Percentiles rank a stretch among this genome's conserved stretches.
phyloP scores from a whole-genome alignment of 768 basidiomycete species.

The Clavulina sp. region DNA sequence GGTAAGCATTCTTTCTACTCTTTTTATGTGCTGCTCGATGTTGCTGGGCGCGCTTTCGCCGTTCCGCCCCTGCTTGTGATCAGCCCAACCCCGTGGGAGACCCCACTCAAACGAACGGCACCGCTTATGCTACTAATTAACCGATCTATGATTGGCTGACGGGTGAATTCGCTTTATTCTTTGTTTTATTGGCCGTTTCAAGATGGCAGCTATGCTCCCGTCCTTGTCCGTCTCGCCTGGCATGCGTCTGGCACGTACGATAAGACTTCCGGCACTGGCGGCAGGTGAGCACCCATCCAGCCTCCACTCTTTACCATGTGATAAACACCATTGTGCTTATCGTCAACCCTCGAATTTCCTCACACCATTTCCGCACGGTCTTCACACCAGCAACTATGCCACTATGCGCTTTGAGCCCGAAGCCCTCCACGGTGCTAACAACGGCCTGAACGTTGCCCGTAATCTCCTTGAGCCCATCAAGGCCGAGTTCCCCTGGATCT shows the following conservation, averaged over 20 bases:
- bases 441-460: slow-evolving; percentile 67
- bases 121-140: too few relatives aligned
- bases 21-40: too few relatives aligned
- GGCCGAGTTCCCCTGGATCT: slow-evolving; percentile 80
- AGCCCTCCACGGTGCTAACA: slow-evolving; percentile 65
- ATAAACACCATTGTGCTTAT: too few relatives aligned
- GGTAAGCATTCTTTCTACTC: slow-evolving; percentile 31
- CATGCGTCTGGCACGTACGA: slow-evolving; percentile 89
- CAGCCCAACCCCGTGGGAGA: too few relatives aligned
- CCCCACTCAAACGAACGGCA: too few relatives aligned
- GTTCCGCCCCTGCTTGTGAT: too few relatives aligned
- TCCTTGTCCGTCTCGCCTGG: slow-evolving; percentile 84
- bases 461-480: slow-evolving; percentile 73
- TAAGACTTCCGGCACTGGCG: slow-evolving; percentile 55
- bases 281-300: slow-evolving; percentile 36
- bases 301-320: neutral
- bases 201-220: slow-evolving; percentile 83
- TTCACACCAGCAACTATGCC: slow-evolving; percentile 63
- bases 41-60: too few relatives aligned
- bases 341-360: slow-evolving; percentile 2
- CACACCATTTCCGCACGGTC: neutral
- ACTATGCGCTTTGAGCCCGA: slow-evolving; percentile 97
- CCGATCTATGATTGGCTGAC: neutral
- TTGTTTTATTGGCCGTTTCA: slow-evolving; percentile 6
- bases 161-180: neutral